Evolutionary conservation across 306 rosid genomes (phyloP), one percentile per base, ranked within the genome.

Genomic region (Pueraria montana): DNA sequence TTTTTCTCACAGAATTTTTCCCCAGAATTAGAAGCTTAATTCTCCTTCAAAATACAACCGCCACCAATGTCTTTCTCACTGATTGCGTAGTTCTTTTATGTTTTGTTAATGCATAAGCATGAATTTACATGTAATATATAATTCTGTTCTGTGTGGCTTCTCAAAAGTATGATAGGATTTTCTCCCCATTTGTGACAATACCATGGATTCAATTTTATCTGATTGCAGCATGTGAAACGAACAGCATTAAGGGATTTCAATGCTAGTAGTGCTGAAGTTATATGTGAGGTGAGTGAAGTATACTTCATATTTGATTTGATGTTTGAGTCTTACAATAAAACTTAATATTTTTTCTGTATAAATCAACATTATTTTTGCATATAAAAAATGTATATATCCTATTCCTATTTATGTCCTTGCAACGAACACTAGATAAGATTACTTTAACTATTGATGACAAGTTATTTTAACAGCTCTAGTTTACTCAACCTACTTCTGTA

Each of bases 211-310:
- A 16, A 12, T 69, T 71, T 80, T 69, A 78, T 78, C 48, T 88
- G 48, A 56, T 89, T 76, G 87, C 93, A 93, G 99, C 98, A 91
- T 89, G 92, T 96, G 77, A 92, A 88, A 86, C 92, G 94, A 45
- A 82, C 90, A 42, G 98, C 98, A 53, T 40, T 94, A 74, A 89
- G 88, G 83, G 87, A 87, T 79, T 87, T 89, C 79, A 87, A 88
- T 32, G 95, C 99, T 77, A 82, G 88, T 77, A 91, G 92, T 84
- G 99, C 98, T 7, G 98, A 94, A 89, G 97, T 94, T 83, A 62
- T 96, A 78, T 94, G 97, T 52, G 92, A 91, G 97, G 98, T 92
- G 77, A 68, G 88, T 80, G 71, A 43, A 80, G 14, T 52, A 45
- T 27, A 74, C 27, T 78, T 46, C 27, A 17, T 72, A 50, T 26